Conservation (phyloP, 75 land plant species). For the Selaginella moellendorffii region DNA sequence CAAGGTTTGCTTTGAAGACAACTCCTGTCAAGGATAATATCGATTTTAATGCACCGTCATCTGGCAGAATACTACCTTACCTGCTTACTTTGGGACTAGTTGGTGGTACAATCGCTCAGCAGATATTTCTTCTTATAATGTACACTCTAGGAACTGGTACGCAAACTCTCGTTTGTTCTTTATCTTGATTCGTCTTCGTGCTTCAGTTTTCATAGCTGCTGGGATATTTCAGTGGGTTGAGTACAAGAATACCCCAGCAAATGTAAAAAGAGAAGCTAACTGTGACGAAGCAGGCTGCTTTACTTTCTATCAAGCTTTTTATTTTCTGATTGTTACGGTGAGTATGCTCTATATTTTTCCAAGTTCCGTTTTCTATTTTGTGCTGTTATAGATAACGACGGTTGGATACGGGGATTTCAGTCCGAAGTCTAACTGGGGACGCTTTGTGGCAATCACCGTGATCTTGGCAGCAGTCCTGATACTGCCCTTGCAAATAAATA, state of each 20-base stretch:
- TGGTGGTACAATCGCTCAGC: slow-evolving; percentile 31
- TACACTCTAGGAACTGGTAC: slow-evolving; percentile 32
- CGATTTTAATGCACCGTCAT: not conserved
- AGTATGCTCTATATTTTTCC: slow-evolving; percentile 1
- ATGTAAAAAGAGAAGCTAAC: slow-evolving; percentile 20
- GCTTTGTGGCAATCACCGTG: slow-evolving; percentile 17
- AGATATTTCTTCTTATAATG: slow-evolving; percentile 27
- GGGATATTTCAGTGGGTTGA: slow-evolving; percentile 41
- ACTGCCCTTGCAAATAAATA: slow-evolving; percentile 30
- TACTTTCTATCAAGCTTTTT: slow-evolving; percentile 35
- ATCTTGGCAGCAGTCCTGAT: slow-evolving; percentile 28
- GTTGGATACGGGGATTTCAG: slow-evolving; percentile 39
- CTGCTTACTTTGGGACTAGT: slow-evolving; percentile 20
- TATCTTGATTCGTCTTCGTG: not conserved
- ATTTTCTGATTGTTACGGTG: slow-evolving; percentile 37
- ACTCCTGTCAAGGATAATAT: not conserved
- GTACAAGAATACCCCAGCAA: slow-evolving; percentile 20
- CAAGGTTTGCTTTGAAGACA: not conserved
- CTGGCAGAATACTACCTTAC: slow-evolving; percentile 30
- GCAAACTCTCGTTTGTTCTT: not conserved
- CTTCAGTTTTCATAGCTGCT: slow-evolving; percentile 35
- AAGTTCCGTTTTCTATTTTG: not conserved
- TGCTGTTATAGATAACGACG: slow-evolving; percentile 23
- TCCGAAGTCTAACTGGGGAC: slow-evolving; percentile 30
- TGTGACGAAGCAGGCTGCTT: slow-evolving; percentile 28